Evolutionary conservation across 495 filamentous ascomycete genomes (phyloP), one percentile per base, ranked within the genome.

Genomic region (Cudoniella acicularis): DNA sequence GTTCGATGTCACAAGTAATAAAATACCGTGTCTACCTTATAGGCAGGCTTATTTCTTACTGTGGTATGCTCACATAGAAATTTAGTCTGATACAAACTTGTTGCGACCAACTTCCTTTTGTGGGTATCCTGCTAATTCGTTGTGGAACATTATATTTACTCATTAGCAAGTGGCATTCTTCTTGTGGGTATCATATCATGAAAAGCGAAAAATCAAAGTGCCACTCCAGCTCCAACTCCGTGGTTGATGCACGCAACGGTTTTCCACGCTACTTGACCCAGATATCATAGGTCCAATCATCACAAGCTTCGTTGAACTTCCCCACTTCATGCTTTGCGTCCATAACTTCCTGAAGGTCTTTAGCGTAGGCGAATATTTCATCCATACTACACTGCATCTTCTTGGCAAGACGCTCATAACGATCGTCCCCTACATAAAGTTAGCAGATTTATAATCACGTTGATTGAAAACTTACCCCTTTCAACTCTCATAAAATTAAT

Each of bases 221-320:
- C 36, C 36, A 9, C 16, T 41, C 36, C 36, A 18, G 45, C 45
- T 13, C 18, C 9, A 48, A 17, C n/a, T 17, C 22, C n/a, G n/a
- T n/a, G n/a, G n/a, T n/a, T n/a, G n/a, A n/a, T n/a, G n/a, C n/a
- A n/a, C n/a, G n/a, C n/a, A n/a, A n/a, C n/a, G n/a, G n/a, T n/a
- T n/a, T n/a, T n/a, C n/a, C n/a, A n/a, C n/a, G n/a, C n/a, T n/a
- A 30, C 40, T 52, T 50, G 20, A 52, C 46, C 61, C 58, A 65
- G n/a, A 65, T 48, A 17, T 55, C 41, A 42, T 59, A 59, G 0
- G 63, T 65, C 63, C 63, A 65, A 3, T 52, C 51, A 52, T 65
- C 59, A 0, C 16, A 22, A 8, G 22, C 27, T 18, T 24, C 18
- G 41, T 53, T 61, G 18, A 54, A 48, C 11, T 48, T 46, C 1